Base-by-base conservation (phyloP, 495 filamentous ascomycete species). In the Arthonia radiata region DNA sequence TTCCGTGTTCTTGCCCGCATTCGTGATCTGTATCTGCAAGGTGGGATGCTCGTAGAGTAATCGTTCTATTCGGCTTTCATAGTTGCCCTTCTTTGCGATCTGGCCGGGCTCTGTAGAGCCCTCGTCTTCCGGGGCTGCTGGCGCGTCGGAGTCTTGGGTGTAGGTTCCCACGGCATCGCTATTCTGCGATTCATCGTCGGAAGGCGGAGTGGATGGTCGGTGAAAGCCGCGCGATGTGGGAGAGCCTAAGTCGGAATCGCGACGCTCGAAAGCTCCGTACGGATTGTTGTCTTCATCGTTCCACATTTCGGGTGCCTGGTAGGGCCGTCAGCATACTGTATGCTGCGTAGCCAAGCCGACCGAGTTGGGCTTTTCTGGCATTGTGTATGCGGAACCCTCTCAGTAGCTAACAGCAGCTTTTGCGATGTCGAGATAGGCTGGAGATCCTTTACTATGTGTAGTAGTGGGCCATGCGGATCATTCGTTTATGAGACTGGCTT, bases 221-320 rank as follows among this genome's bases (percentile, higher is more conserved):
- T 47, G 33, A 23, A 43, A 38, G 13, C 34, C 49, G n/a, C n/a
- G n/a, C n/a, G n/a, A n/a, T n/a, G n/a, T n/a, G n/a, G n/a, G n/a
- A n/a, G n/a, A n/a, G n/a, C n/a, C n/a, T n/a, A n/a, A n/a, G 40
- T 64, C 64, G 25, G 77, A 73, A 43, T 86, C 73, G 33, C 68
- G 64, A 36, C 74, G 71, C 44, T 81, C 74, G 54, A 82, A 86
- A 47, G 74, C 77, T 36, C 77, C 79, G 43, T 91, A 91, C 6
- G 80, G 80, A 39, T 91, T 91, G 49, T 91, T 91, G 43, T 77
- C 71, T 49, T 91, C 80, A 56, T 89, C 80, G 59, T 90, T 81
- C 80, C 71, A 78, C 71, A 59, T 59, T n/a, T n/a, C n/a, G n/a
- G n/a, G n/a, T n/a, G n/a, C n/a, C n/a, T n/a, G n/a, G n/a, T n/a